Conservation (phyloP, 345 rosid species). For the Arabis hirsuta region DNA sequence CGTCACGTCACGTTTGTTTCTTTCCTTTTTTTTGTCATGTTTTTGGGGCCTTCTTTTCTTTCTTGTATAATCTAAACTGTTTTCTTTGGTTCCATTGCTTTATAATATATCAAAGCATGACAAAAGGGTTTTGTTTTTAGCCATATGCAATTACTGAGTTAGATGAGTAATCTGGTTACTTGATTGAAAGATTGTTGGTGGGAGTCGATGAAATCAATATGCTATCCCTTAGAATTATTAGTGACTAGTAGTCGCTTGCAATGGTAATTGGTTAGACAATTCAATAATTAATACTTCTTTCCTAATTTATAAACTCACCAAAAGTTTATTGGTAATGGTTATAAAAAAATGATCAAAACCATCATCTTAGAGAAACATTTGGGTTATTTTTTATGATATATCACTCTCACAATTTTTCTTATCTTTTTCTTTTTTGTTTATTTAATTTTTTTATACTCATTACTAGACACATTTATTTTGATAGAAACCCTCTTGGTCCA, state of each 20-base stretch:
- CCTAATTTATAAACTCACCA: background rate
- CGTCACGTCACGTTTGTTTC: conserved; percentile 36
- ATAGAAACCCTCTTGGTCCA: no score
- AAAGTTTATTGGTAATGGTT: background rate
- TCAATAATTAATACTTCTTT: background rate
- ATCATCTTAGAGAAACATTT: no score
- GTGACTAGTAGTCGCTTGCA: background rate
- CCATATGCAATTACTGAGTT: conserved; percentile 3
- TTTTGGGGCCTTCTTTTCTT: conserved; percentile 33
- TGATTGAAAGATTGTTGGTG: background rate
- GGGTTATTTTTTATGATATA: no score
- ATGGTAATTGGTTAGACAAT: background rate
- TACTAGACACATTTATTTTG: no score
- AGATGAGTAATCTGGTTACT: background rate
- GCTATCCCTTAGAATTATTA: background rate
- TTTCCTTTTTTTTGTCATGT: conserved; percentile 24
- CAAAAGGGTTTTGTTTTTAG: background rate
- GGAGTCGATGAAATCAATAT: background rate
- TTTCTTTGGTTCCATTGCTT: conserved; percentile 13
- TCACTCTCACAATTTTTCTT: no score
- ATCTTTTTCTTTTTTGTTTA: no score
- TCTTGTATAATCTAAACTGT: conserved; percentile 14
- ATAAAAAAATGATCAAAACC: no score
- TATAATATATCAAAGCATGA: conserved; percentile 7
- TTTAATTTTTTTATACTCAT: no score